These are phyloP conservation scores for Cercospora zeina DNA, from an alignment of 2,329 filamentous ascomycete genomes.

Conservation along the genomic window DNA sequence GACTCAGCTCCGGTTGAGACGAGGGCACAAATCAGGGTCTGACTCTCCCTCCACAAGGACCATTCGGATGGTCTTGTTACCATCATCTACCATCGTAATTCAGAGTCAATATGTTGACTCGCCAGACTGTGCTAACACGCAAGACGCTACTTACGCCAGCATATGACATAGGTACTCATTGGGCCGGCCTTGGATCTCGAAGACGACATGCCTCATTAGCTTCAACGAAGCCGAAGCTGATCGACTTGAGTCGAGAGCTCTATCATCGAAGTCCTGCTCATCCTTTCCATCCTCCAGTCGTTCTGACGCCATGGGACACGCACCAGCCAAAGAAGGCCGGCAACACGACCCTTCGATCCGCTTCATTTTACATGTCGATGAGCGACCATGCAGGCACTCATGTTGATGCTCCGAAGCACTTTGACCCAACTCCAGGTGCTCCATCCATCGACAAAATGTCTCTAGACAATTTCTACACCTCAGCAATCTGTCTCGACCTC, in stretches of 20 bases:
- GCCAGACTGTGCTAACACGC: neutral
- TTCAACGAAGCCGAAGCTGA: slow-evolving; percentile 28
- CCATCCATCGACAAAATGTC: slow-evolving; percentile 36
- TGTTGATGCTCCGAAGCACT: slow-evolving; percentile 37
- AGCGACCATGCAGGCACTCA: slow-evolving; percentile 37
- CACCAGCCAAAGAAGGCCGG: slow-evolving; percentile 36
- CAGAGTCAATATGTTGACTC: neutral
- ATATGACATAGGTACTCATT: neutral
- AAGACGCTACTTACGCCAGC: neutral
- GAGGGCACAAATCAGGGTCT: no score
- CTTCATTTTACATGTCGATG: slow-evolving; percentile 35
- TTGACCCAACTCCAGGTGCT: slow-evolving; percentile 32
- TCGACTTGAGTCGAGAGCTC: slow-evolving; percentile 34
- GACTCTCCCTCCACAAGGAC: no score
- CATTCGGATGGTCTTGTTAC: no score
- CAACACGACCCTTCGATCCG: slow-evolving; percentile 32
- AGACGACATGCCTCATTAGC: slow-evolving; percentile 12
- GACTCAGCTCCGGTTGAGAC: no score
- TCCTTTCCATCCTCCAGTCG: slow-evolving; percentile 34
- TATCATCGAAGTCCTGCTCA: slow-evolving; percentile 35
- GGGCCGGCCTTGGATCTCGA: neutral
- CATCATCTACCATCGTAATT: neutral
- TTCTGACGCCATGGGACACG: slow-evolving; percentile 35
- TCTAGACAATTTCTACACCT: slow-evolving; percentile 35
- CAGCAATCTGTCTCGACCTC: slow-evolving; percentile 34